phyloP scores from a whole-genome alignment of 2,329 filamentous ascomycete species.

The Cytospora chrysosperma region DNA sequence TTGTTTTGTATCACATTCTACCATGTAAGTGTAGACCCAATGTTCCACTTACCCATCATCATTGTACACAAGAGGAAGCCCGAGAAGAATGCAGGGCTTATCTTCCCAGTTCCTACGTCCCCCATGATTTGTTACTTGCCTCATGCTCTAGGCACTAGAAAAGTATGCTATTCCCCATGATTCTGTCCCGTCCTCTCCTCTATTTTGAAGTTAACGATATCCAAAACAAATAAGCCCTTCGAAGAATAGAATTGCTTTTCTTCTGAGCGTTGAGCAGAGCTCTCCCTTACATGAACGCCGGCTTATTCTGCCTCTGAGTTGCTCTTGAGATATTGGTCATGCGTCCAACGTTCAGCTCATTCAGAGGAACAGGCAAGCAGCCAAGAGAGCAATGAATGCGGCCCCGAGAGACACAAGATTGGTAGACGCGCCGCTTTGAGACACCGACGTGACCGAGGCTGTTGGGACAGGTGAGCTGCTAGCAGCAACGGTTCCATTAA shows the following conservation, averaged over 20 bases:
- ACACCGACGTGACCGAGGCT: conserved; percentile 2
- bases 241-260: neutral
- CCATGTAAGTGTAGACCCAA: neutral
- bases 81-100: neutral
- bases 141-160: neutral
- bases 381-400: conserved; percentile 11
- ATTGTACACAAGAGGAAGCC: neutral
- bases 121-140: neutral
- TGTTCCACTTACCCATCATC: neutral
- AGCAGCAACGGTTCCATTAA: conserved; percentile 6
- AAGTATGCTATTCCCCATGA: neutral
- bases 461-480: conserved; percentile 1
- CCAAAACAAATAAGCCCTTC: neutral
- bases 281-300: neutral
- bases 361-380: conserved; percentile 1
- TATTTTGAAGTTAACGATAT: neutral
- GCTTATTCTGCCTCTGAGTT: no score
- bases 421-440: conserved; percentile 2
- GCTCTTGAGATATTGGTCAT: neutral
- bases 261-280: neutral
- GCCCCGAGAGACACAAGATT: conserved; percentile 11
- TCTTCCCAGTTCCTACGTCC: neutral
- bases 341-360: neutral
- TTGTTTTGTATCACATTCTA: neutral
- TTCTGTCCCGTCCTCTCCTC: neutral